phyloP scores from a whole-genome alignment of 306 rosid species.

The Casuarina glauca region DNA sequence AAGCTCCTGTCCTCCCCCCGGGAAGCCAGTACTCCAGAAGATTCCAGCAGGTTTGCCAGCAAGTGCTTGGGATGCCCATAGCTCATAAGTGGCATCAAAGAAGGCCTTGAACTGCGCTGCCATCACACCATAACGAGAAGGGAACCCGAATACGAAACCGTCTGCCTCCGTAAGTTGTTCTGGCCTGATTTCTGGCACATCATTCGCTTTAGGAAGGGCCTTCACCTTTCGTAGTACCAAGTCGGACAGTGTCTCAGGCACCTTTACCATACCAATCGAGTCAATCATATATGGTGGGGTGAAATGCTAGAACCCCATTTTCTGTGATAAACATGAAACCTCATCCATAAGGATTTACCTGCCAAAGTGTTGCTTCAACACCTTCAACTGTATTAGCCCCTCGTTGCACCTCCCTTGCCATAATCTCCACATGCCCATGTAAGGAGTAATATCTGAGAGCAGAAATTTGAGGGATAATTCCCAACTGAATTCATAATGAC shows the following conservation, averaged over 20 bases:
- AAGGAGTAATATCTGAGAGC: slow-evolving; percentile 71
- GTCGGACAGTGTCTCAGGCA: slow-evolving; percentile 76
- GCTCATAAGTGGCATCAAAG: slow-evolving; percentile 66
- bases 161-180: slow-evolving; percentile 86
- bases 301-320: slow-evolving; percentile 12
- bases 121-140: slow-evolving; percentile 97
- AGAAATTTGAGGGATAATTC: slow-evolving; percentile 1
- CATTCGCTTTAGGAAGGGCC: slow-evolving; percentile 69
- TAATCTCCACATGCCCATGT: slow-evolving; percentile 84
- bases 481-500: not conserved
- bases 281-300: slow-evolving; percentile 18
- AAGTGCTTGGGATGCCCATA: slow-evolving; percentile 83
- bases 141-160: slow-evolving; percentile 83
- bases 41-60: slow-evolving; percentile 98
- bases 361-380: slow-evolving; percentile 87
- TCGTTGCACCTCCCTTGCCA: slow-evolving; percentile 78
- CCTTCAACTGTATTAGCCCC: slow-evolving; percentile 84
- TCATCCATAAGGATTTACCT: slow-evolving; percentile 45
- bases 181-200: slow-evolving; percentile 72
- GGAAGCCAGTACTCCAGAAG: slow-evolving; percentile 96
- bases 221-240: slow-evolving; percentile 67
- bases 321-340: slow-evolving; percentile 13
- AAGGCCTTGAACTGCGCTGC: slow-evolving; percentile 83
- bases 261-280: slow-evolving; percentile 49
- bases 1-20: slow-evolving; percentile 96